phyloP scores from a whole-genome alignment of 1,139 yeast species.

The Kurtzmaniella quercitrusa region DNA sequence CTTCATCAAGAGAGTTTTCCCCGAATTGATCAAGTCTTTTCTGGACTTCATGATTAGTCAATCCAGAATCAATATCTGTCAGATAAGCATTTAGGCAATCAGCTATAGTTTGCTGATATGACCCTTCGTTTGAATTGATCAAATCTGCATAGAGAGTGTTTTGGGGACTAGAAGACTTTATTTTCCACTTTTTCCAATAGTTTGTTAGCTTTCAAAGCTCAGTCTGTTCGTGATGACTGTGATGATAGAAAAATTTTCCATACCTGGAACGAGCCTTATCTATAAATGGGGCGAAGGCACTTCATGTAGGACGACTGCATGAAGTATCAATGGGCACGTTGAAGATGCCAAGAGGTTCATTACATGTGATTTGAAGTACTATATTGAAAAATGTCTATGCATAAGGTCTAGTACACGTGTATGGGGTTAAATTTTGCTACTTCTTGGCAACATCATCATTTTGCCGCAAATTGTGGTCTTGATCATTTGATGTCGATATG shows the following conservation, averaged over 20 bases:
- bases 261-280: not conserved
- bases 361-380: too few species aligned
- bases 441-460: too few species aligned
- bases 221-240: not conserved
- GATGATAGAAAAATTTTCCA: not conserved
- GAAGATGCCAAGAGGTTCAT: not conserved
- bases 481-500: not conserved
- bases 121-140: not conserved
- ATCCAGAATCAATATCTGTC: conserved; percentile 46
- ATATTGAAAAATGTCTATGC: too few species aligned
- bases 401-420: too few species aligned
- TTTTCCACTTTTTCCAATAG: not conserved
- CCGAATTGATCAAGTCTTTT: conserved; percentile 37
- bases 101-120: not conserved
- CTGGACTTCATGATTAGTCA: conserved; percentile 33
- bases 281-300: not conserved
- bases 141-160: not conserved
- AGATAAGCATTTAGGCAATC: conserved; percentile 8
- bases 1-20: conserved; percentile 59
- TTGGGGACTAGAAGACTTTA: not conserved
- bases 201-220: not conserved
- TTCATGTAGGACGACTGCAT: not conserved
- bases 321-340: not conserved
- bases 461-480: not conserved
- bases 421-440: too few species aligned